Evolutionary conservation across 768 basidiomycete species (phyloP), one percentile per base, ranked within the genome.

Genomic region (Myochromella boudieri): DNA sequence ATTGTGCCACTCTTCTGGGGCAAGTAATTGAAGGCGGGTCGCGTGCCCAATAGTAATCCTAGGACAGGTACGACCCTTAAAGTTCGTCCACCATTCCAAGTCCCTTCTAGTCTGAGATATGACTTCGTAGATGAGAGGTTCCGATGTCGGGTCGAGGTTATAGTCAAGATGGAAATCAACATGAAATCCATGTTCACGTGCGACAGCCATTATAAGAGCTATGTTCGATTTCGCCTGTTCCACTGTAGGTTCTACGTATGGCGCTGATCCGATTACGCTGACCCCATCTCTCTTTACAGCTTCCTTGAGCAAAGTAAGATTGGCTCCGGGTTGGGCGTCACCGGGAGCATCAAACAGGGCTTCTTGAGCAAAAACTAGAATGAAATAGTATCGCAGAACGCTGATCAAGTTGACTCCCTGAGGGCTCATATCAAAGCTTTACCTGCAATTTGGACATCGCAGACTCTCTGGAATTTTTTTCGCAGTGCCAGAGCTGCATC

Each of bases 121-220:
- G 24, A 83, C 71, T 57, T 76, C 70, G 66, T 77, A 77, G 18
- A 82, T 74, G 51, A 84, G 74, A 25, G 78, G 79, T 51, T 78
- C 71, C 37, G 69, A 58, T 24, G 58, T 57, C 12, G 69, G 62
- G 60, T 84, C 75, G 38, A 85, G 68, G 66, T 79, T 84, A 63
- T 82, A 84, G 65, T 85, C 82, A 24, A 85, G 72, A 62, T 86
- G 84, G 58, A 85, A 85, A 59, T 85, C 84, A 33, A 75, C 70
- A 51, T 79, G 75, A 17, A 75, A 62, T 15, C 56, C 55, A 33
- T 60, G 60, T 32, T 57, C 57, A 38, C 61, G 54, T 8, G 80
- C 77, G 42, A 78, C 66, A 27, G 75, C 66, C 58, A 85, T 67
- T 37, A 84, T 62, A 51, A 76, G 70, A 18, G 61, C 62, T 25